Evolutionary conservation across 192 early-diverging fungal species (phyloP).

Genomic region (Entomortierella beljakovae): DNA sequence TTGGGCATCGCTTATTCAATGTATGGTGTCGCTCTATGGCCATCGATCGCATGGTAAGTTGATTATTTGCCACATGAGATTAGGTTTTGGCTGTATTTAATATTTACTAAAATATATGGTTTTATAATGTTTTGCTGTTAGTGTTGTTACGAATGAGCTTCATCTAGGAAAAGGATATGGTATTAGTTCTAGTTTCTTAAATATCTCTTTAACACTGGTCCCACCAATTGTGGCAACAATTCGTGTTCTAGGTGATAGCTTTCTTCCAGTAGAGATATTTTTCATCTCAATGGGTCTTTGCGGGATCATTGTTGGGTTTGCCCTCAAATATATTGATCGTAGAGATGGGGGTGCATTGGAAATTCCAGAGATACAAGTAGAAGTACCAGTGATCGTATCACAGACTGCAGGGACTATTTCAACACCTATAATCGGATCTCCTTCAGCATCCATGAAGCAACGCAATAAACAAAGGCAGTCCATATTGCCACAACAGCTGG

Average conservation of each 20-base stretch:
- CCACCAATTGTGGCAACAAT: slow-evolving; percentile 72
- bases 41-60: slow-evolving; percentile 65
- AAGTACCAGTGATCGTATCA: slow-evolving; percentile 41
- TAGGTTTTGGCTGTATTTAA: background rate
- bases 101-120: background rate
- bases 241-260: slow-evolving; percentile 43
- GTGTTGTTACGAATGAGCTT: slow-evolving; percentile 61
- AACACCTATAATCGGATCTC: background rate
- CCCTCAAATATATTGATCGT: slow-evolving; percentile 24
- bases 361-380: slow-evolving; percentile 38
- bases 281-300: slow-evolving; percentile 40
- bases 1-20: slow-evolving; percentile 67
- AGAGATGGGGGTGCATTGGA: slow-evolving; percentile 37
- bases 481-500: too few species aligned
- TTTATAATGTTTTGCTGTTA: background rate
- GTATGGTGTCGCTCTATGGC: slow-evolving; percentile 73
- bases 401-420: background rate
- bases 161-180: slow-evolving; percentile 79
- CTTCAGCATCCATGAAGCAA: slow-evolving; percentile 12
- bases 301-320: slow-evolving; percentile 43
- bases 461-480: slow-evolving; percentile 3
- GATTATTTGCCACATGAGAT: background rate
- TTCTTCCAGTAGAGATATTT: slow-evolving; percentile 51
- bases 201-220: slow-evolving; percentile 64
- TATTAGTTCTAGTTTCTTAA: slow-evolving; percentile 68